Conservation (phyloP, 352 stramenopile species). For the Phytophthora fragariae region DNA sequence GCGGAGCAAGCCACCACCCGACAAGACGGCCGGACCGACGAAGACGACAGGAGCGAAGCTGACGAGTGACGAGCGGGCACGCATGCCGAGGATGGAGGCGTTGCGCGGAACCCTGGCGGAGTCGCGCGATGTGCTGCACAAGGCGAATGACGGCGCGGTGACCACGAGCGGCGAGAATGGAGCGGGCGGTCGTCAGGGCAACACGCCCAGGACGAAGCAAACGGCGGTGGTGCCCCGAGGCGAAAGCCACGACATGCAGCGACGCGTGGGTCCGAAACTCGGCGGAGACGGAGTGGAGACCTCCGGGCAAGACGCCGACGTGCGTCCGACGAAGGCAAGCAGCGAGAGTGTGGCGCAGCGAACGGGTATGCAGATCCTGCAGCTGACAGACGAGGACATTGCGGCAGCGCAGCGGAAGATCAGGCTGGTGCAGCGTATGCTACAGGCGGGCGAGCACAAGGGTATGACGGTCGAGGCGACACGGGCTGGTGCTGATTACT, state of each 20-base stretch:
- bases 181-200: background rate
- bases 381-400: background rate
- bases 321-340: background rate
- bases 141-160: background rate
- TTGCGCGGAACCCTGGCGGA: background rate
- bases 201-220: background rate
- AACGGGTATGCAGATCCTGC: background rate
- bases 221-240: background rate
- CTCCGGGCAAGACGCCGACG: background rate
- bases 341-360: background rate
- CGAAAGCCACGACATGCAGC: background rate
- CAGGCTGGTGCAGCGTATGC: too few species aligned
- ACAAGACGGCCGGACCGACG: too few species aligned
- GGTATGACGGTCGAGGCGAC: too few species aligned
- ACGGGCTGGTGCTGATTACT: too few species aligned
- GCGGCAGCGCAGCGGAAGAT: background rate
- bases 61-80: background rate
- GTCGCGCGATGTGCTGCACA: background rate
- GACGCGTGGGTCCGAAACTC: background rate
- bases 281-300: background rate
- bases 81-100: background rate
- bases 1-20: background rate
- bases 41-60: background rate
- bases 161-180: background rate
- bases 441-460: background rate